Evolutionary conservation across 2,329 filamentous ascomycete species (phyloP).

Genomic region (Trichoderma afroharzianum): DNA sequence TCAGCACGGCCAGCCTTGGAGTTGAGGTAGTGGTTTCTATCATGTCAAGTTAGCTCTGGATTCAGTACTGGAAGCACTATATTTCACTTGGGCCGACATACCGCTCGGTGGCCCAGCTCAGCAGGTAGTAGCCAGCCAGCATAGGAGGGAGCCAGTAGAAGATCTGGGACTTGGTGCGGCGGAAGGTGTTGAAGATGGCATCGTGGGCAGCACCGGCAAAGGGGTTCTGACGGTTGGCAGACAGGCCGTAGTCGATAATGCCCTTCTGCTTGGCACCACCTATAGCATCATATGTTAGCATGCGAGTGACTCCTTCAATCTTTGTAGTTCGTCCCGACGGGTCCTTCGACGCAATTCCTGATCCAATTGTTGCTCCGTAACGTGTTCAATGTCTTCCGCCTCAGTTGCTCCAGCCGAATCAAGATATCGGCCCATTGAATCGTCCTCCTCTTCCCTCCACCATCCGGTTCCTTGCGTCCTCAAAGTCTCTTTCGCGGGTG

Average conservation of each 20-base stretch:
- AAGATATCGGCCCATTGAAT: not conserved
- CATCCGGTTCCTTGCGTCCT: not conserved
- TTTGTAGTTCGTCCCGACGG: not conserved
- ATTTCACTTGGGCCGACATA: slow-evolving; percentile 45
- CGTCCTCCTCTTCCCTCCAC: not conserved
- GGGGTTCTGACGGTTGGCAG: slow-evolving; percentile 84
- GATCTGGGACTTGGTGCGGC: slow-evolving; percentile 79
- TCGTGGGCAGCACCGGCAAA: slow-evolving; percentile 73
- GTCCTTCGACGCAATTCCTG: not conserved
- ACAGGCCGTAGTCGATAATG: slow-evolving; percentile 69
- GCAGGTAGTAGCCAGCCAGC: slow-evolving; percentile 71
- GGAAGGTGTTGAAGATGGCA: slow-evolving; percentile 93
- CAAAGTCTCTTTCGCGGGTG: not conserved
- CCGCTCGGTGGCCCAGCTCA: slow-evolving; percentile 91
- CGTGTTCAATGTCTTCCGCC: no score
- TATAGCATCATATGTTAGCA: slow-evolving; percentile 28
- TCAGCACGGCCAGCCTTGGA: slow-evolving; percentile 68
- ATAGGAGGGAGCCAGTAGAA: slow-evolving; percentile 84
- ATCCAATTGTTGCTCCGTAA: not conserved
- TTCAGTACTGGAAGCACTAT: not conserved
- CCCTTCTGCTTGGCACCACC: slow-evolving; percentile 60
- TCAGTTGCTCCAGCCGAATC: not conserved
- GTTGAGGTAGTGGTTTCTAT: slow-evolving; percentile 76
- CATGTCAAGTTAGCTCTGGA: not conserved
- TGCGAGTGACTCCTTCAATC: not conserved